Conservation (phyloP, 163 green algal species). For the Picocystis sp. region DNA sequence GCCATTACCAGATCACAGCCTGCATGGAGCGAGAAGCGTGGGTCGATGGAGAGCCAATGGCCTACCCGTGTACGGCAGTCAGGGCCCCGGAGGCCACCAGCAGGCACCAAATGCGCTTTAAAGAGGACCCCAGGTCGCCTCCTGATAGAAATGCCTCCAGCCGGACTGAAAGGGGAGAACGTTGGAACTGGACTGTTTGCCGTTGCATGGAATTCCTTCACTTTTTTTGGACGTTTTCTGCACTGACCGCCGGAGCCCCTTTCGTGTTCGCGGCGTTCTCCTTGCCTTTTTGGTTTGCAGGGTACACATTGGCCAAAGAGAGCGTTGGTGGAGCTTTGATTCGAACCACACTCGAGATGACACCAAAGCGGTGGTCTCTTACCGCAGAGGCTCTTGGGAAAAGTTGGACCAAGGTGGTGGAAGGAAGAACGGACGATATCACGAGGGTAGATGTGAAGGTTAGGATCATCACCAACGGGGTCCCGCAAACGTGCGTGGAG, state of each 20-base stretch:
- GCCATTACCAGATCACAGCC: too few relatives aligned
- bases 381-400: conserved; percentile 13
- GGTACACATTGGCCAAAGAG: conserved; percentile 26
- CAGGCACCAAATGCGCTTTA: conserved; percentile 17
- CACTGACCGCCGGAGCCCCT: conserved; percentile 23
- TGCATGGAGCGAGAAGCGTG: too few relatives aligned
- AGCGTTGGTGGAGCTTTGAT: conserved; percentile 32
- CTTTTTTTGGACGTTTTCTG: conserved; percentile 33
- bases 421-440: neutral
- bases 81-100: conserved; percentile 1
- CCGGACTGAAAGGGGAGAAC: conserved; percentile 15
- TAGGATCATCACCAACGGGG: too few relatives aligned
- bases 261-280: conserved; percentile 60
- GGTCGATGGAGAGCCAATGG: too few relatives aligned
- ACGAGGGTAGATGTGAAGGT: too few relatives aligned
- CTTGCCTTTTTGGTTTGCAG: conserved; percentile 56
- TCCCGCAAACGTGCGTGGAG: conserved; percentile 3
- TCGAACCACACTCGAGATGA: conserved; percentile 36
- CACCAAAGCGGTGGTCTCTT: conserved; percentile 23
- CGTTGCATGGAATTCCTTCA: conserved; percentile 43
- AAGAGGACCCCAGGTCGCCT: conserved; percentile 17
- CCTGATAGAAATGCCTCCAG: conserved; percentile 39
- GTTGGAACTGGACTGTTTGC: conserved; percentile 30
- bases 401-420: neutral
- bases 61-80: too few relatives aligned